These are phyloP conservation scores for Uronychia setigera DNA, from an alignment of 73 alveolate species.

Conservation along the genomic window DNA sequence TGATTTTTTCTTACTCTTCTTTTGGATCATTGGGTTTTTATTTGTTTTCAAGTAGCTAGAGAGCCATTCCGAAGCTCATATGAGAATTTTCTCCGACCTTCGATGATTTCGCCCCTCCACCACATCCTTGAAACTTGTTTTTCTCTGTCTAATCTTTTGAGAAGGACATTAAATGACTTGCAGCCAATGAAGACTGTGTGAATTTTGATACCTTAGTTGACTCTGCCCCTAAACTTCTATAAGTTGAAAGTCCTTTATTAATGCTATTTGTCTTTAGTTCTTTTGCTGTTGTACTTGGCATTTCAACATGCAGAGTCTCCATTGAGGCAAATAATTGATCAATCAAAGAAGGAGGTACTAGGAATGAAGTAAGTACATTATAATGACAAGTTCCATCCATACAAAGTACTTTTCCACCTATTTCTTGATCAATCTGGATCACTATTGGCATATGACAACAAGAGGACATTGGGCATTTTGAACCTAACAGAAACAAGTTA, in stretches of 20 bases:
- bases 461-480: not conserved
- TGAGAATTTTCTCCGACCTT: not conserved
- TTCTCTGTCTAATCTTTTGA: not conserved
- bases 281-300: not conserved
- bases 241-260: not conserved
- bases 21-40: not conserved
- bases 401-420: not conserved
- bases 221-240: not conserved
- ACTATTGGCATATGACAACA: not conserved
- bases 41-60: not conserved
- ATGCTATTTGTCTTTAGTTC: too few relatives aligned
- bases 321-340: too few relatives aligned
- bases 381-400: not conserved
- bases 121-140: too few relatives aligned
- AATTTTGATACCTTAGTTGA: not conserved
- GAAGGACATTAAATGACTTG: not conserved
- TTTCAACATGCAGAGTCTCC: too few relatives aligned
- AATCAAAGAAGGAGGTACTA: not conserved
- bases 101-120: too few relatives aligned
- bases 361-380: not conserved
- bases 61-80: not conserved
- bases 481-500: not conserved
- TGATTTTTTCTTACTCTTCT: not conserved
- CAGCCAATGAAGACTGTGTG: not conserved
- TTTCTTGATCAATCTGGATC: not conserved